Evolutionary conservation across 768 basidiomycete genomes (phyloP).

Genomic region (Pleurotus djamor): DNA sequence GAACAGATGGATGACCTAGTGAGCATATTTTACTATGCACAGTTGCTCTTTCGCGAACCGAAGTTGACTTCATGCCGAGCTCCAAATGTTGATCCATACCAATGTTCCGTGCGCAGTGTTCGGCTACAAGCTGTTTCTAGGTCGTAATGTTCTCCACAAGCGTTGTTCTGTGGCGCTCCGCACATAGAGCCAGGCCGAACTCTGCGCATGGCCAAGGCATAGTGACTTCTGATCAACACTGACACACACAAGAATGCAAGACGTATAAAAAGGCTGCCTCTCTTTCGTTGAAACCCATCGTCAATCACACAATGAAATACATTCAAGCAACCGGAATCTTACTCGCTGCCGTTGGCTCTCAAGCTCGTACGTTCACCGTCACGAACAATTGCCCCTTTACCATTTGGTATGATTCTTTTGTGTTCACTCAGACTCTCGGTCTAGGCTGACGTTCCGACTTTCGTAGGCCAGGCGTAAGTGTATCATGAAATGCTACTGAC

Average conservation of each 20-base stretch:
- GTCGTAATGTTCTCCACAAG: not conserved
- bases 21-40: no score
- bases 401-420: conserved; percentile 27
- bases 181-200: not conserved
- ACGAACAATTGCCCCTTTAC: conserved; percentile 45
- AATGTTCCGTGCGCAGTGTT: not conserved
- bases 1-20: no score
- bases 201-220: not conserved
- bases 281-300: not conserved
- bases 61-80: not conserved
- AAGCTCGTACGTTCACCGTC: conserved; percentile 32
- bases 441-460: conserved; percentile 9
- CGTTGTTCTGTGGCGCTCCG: not conserved
- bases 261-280: not conserved
- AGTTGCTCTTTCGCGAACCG: no score
- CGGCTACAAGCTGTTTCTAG: not conserved
- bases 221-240: not conserved
- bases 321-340: not conserved
- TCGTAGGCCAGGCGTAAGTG: conserved; percentile 23
- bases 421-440: not conserved
- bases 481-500: not conserved
- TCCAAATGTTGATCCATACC: not conserved
- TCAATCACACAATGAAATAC: not conserved
- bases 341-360: conserved; percentile 36
- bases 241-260: no score